These are phyloP conservation scores for Penicillium sp. DNA, from an alignment of 2,329 filamentous ascomycete species.

Conservation along the genomic window DNA sequence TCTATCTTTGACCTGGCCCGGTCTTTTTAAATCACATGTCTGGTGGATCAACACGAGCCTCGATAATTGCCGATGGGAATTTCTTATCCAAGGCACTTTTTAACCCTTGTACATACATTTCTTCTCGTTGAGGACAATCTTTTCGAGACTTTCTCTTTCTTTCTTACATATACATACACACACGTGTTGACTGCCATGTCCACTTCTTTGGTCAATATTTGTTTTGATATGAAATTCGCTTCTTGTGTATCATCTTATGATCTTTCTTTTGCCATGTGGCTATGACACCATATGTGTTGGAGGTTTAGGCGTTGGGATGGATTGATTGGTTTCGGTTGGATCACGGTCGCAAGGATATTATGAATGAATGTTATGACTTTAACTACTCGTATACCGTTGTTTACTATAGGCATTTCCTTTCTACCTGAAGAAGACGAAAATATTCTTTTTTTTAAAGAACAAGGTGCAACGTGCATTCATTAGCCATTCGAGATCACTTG, in stretches of 20 bases:
- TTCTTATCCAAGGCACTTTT: background rate
- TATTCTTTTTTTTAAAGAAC: background rate
- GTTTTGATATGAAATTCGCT: background rate
- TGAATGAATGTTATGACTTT: conserved; percentile 7
- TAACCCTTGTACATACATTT: conserved; percentile 2
- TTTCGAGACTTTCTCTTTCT: background rate
- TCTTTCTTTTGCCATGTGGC: background rate
- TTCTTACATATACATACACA: background rate
- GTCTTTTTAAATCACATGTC: background rate
- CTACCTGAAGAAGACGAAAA: background rate
- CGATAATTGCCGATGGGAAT: too few relatives aligned
- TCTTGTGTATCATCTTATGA: background rate
- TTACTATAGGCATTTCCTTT: background rate
- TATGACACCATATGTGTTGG: background rate
- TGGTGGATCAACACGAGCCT: background rate
- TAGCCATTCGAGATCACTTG: background rate
- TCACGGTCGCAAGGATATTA: background rate
- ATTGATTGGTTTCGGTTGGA: background rate
- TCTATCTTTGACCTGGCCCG: background rate
- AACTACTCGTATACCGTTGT: background rate
- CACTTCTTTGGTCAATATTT: background rate
- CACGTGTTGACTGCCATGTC: background rate
- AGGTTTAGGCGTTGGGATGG: background rate
- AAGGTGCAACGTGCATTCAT: background rate
- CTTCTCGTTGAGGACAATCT: background rate